phyloP scores from a whole-genome alignment of 306 rosid genomes.

The Crotalaria pallida region DNA sequence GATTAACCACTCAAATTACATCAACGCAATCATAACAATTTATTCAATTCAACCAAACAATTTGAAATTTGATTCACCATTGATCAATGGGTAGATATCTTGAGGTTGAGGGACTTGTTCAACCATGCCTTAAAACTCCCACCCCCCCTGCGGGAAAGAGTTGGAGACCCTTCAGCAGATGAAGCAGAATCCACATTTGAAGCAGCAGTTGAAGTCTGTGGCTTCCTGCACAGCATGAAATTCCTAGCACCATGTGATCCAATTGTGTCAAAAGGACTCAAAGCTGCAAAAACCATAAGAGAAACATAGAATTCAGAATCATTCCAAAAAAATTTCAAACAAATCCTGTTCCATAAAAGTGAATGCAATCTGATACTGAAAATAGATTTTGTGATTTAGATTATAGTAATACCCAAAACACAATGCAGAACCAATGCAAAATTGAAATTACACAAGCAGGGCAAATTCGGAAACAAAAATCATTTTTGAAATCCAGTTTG shows the following conservation, averaged over 20 bases:
- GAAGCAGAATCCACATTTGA: slow-evolving; percentile 16
- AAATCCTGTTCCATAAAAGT: too few species aligned
- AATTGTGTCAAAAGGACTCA: slow-evolving; percentile 72
- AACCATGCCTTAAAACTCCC: slow-evolving; percentile 90
- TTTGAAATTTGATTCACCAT: not conserved
- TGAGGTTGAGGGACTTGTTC: slow-evolving; percentile 68
- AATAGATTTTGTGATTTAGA: too few species aligned
- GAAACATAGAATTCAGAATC: not conserved
- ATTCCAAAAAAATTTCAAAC: not conserved
- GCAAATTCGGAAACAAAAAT: too few species aligned
- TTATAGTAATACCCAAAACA: too few species aligned
- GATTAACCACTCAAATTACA: not conserved
- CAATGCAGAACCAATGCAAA: too few species aligned
- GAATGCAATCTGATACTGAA: not conserved
- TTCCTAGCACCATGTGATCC: slow-evolving; percentile 79
- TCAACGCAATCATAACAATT: not conserved
- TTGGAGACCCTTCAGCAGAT: not conserved
- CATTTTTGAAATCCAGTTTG: too few species aligned
- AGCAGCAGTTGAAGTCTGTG: slow-evolving; percentile 27
- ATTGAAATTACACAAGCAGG: too few species aligned
- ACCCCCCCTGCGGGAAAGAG: slow-evolving; percentile 30
- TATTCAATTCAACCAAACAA: not conserved
- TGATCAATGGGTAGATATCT: slow-evolving; percentile 60
- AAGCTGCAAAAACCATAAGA: slow-evolving; percentile 42
- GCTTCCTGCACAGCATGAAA: slow-evolving; percentile 86